phyloP scores from a whole-genome alignment of 208 protist genomes.

The Crithidia fasciculata region DNA sequence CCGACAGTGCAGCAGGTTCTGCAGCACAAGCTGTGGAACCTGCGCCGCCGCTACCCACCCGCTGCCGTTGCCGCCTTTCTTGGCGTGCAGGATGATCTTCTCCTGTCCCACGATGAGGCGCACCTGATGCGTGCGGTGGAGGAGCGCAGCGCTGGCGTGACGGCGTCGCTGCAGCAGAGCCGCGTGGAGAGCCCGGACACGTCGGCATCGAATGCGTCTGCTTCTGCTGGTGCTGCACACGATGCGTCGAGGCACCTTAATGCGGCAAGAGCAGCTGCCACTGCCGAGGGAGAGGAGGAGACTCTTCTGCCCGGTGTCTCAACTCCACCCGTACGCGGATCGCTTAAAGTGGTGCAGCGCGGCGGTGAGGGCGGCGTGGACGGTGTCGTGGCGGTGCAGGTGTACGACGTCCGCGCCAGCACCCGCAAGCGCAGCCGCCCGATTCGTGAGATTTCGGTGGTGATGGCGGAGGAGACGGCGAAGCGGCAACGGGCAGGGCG shows the following conservation, averaged over 20 bases:
- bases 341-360: conserved; percentile 76
- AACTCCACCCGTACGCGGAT: conserved; percentile 31
- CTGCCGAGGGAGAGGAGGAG: not conserved
- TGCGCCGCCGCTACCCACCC: conserved; percentile 75
- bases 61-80: conserved; percentile 72
- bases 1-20: conserved; percentile 75
- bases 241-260: too few species aligned
- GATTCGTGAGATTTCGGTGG: conserved; percentile 82
- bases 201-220: too few species aligned
- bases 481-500: conserved; percentile 29
- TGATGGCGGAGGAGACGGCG: conserved; percentile 80
- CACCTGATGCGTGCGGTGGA: conserved; percentile 82
- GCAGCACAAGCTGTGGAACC: conserved; percentile 62
- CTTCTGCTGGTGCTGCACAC: too few species aligned
- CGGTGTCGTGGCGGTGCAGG: conserved; percentile 65
- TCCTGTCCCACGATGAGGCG: conserved; percentile 81
- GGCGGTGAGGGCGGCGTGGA: conserved; percentile 55
- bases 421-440: conserved; percentile 60
- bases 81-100: conserved; percentile 85
- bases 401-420: conserved; percentile 88
- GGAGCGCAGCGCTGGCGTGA: conserved; percentile 79
- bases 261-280: not conserved
- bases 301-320: conserved; percentile 7
- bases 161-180: conserved; percentile 64
- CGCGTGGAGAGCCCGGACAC: conserved; percentile 42